A percentile compares a stretch with the other conserved stretches of the same genome.
These are phyloP conservation scores for Cryptosporidium bovis DNA, from an alignment of 169 alveolate genomes.

Conservation along the genomic window DNA sequence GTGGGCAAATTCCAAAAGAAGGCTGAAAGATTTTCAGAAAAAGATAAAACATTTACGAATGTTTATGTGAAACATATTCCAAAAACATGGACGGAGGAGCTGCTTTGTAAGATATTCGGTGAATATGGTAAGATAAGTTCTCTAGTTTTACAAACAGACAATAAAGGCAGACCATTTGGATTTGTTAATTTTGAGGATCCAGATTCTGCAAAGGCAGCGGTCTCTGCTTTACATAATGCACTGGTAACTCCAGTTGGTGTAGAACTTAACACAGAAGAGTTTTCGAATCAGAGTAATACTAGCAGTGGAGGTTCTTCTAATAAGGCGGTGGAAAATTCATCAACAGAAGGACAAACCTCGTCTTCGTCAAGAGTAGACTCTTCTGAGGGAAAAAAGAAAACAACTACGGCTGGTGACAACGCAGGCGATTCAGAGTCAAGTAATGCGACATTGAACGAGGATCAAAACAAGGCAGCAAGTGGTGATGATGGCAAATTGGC, in stretches of 20 bases:
- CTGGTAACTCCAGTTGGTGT: conserved; percentile 80
- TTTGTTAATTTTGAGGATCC: conserved; percentile 89
- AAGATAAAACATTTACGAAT: conserved; percentile 84
- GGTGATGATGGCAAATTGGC: conserved; percentile 23
- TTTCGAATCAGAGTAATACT: not conserved
- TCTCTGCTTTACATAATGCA: conserved; percentile 87
- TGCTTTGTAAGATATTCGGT: conserved; percentile 81
- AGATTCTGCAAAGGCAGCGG: conserved; percentile 89
- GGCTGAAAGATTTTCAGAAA: conserved; percentile 83
- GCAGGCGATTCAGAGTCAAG: not conserved
- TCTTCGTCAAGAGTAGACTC: not conserved
- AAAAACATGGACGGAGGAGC: conserved; percentile 86
- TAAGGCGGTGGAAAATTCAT: conserved; percentile 12
- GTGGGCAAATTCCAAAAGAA: conserved; percentile 91
- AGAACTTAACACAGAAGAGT: conserved; percentile 18
- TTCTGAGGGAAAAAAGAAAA: conserved; percentile 9
- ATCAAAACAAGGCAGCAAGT: not conserved
- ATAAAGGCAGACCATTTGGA: conserved; percentile 89
- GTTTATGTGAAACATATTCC: conserved; percentile 93
- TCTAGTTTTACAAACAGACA: conserved; percentile 85
- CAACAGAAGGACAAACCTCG: conserved; percentile 40
- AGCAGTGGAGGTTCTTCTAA: not conserved
- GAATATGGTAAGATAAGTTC: conserved; percentile 91
- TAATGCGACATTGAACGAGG: conserved; percentile 69
- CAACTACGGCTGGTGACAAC: not conserved